Evolutionary conservation across 495 filamentous ascomycete genomes (phyloP).

Genomic region (Penicillium coprophilum): DNA sequence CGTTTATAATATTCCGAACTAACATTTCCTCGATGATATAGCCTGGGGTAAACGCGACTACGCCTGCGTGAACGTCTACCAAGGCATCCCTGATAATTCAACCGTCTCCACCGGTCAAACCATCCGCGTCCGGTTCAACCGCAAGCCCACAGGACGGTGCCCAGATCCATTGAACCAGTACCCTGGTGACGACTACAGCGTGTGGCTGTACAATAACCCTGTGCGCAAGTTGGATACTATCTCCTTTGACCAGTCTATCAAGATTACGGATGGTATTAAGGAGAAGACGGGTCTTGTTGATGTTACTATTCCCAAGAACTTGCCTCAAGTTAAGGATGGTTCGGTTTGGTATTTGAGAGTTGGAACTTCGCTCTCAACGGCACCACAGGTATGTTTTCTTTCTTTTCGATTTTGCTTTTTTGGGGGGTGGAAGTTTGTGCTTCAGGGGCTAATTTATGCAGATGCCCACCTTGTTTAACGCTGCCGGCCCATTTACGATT

Average conservation of each 20-base stretch:
- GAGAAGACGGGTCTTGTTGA: constrained; percentile 23
- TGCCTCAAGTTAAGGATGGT: constrained; percentile 33
- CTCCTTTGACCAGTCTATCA: constrained; percentile 25
- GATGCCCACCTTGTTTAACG: constrained; percentile 38
- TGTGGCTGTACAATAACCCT: constrained; percentile 44
- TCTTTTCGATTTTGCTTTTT: neutral
- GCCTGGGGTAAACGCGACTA: constrained; percentile 46
- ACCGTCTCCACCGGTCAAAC: constrained; percentile 29
- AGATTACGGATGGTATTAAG: constrained; percentile 25
- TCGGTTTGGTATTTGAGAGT: constrained; percentile 39
- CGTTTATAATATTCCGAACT: neutral
- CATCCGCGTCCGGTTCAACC: constrained; percentile 34
- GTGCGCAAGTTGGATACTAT: constrained; percentile 26
- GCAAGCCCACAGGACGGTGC: constrained; percentile 31
- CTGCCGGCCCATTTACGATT: constrained; percentile 34
- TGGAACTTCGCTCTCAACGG: constrained; percentile 26
- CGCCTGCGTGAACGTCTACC: constrained; percentile 39
- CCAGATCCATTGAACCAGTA: constrained; percentile 24
- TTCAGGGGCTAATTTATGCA: constrained; percentile 12
- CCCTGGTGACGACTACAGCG: constrained; percentile 26
- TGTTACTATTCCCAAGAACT: constrained; percentile 30
- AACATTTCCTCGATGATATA: constrained; percentile 10
- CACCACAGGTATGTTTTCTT: constrained; percentile 33
- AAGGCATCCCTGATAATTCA: constrained; percentile 38
- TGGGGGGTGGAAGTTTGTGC: neutral